phyloP scores from a whole-genome alignment of 2,329 filamentous ascomycete species.

The Exophiala bonariae region DNA sequence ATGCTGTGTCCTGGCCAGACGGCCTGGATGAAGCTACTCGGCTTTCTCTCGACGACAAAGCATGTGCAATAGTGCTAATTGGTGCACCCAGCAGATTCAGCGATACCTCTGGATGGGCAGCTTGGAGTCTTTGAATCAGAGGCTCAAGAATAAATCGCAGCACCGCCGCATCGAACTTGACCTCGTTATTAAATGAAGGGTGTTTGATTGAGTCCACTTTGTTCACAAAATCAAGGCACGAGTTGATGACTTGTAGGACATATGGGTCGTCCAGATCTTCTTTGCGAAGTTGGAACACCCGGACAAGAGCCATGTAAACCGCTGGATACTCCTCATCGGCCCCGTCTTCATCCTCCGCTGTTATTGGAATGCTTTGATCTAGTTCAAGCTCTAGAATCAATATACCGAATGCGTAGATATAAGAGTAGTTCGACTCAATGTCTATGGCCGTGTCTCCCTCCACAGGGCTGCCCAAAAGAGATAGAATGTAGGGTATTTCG shows the following conservation, averaged over 20 bases:
- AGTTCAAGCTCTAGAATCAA: conserved; percentile 3
- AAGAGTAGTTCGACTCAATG: neutral
- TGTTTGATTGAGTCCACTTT: conserved; percentile 2
- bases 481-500: too few relatives aligned
- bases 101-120: too few relatives aligned
- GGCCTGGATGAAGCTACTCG: too few relatives aligned
- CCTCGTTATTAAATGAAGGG: neutral
- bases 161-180: too few relatives aligned
- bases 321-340: conserved; percentile 1
- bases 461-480: too few relatives aligned
- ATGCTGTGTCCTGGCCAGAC: too few relatives aligned
- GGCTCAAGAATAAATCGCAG: too few relatives aligned
- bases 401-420: conserved; percentile 6
- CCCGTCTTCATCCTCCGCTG: neutral
- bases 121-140: too few relatives aligned
- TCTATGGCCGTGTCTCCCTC: too few relatives aligned
- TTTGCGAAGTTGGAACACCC: neutral
- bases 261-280: conserved; percentile 5
- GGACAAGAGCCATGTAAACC: neutral
- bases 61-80: too few relatives aligned
- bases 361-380: neutral
- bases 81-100: too few relatives aligned
- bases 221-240: conserved; percentile 3
- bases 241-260: conserved; percentile 2
- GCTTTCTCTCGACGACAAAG: too few relatives aligned